Evolutionary conservation across 1,284 basidiomycete species (phyloP).

Genomic region (Apiotrichum siamense): DNA sequence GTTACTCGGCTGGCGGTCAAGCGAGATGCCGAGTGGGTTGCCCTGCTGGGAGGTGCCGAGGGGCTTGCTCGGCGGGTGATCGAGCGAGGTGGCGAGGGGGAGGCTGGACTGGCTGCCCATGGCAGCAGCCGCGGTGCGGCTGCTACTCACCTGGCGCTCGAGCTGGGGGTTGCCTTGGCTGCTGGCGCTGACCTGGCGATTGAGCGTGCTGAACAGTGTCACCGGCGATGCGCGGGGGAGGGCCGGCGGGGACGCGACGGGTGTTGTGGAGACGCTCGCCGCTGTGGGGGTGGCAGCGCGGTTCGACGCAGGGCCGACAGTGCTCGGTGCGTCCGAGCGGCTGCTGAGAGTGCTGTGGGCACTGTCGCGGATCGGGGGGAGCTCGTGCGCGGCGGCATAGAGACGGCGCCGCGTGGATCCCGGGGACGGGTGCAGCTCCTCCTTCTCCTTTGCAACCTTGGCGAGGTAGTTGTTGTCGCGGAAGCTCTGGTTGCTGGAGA

Average conservation of each 20-base stretch:
- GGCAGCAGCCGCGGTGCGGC: too few species aligned
- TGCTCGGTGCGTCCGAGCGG: neutral
- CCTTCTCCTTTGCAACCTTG: constrained; percentile 24
- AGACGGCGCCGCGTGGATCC: neutral
- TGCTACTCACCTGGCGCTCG: neutral
- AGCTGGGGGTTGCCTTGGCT: neutral
- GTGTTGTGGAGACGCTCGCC: neutral
- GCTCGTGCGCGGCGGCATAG: neutral
- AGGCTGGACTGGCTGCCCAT: too few species aligned
- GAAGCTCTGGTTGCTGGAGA: constrained; percentile 31
- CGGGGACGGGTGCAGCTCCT: too few species aligned
- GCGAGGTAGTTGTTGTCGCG: constrained; percentile 37
- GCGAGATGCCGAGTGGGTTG: neutral
- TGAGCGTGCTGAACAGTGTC: neutral
- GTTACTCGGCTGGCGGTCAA: neutral
- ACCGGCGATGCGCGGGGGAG: neutral
- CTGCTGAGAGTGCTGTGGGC: neutral
- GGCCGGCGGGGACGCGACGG: neutral
- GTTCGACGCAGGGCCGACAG: neutral
- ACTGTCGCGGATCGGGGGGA: too few species aligned
- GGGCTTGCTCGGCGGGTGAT: too few species aligned
- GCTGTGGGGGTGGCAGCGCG: constrained; percentile 4
- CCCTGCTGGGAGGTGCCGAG: too few species aligned
- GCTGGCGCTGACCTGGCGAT: neutral
- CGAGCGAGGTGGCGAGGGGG: too few species aligned